Evolutionary conservation across 208 protist species (phyloP), one percentile per base, ranked within the genome.

Genomic region (Porcisia deanei): DNA sequence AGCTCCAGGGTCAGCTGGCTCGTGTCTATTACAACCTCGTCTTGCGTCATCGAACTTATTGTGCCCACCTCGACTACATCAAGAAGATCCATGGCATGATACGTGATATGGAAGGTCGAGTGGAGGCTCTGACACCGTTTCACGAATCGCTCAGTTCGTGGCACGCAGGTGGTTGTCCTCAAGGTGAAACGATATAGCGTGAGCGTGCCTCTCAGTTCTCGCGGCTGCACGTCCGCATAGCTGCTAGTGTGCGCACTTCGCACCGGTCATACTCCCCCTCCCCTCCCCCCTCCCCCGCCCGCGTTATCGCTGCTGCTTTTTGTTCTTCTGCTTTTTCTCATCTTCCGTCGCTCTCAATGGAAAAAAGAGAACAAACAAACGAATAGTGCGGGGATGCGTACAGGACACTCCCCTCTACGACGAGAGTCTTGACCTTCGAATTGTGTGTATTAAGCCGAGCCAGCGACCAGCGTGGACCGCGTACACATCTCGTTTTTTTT

Each of bases 11-110:
- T n/a, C 60, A 73, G 37, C 77, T 85, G 45, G 34, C 61, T 47
- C 71, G 73, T 5, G 69, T 82, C 34, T 75, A 79, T 64, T 58
- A 82, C 55, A 69, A 63, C 14, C 57, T 85, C 12, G 52, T 71
- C 9, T 47, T 52, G 41, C 77, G 74, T 30, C 65, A 79, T 34
- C 59, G 37, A 8, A 49, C 25, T 34, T 85, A 80, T 58, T 18
- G 47, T 30, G 37, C 47, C 4, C 73, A 85, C 54, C 43, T 54
- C 34, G 53, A 64, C 43, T 73, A 37, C 30, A 57, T 73, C 6
- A 41, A 66, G 61, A 30, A n/a, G 6, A 73, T 85, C 20, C 73
- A 73, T 65, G 25, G 34, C 4, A 75, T 65, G 41, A 49, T 85
- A 70, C 39, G 57, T 45, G 43, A 76, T 22, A 70, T 85, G 53